Base-by-base conservation (phyloP, 805 yeast genomes). In the Candida parachauliodes region DNA sequence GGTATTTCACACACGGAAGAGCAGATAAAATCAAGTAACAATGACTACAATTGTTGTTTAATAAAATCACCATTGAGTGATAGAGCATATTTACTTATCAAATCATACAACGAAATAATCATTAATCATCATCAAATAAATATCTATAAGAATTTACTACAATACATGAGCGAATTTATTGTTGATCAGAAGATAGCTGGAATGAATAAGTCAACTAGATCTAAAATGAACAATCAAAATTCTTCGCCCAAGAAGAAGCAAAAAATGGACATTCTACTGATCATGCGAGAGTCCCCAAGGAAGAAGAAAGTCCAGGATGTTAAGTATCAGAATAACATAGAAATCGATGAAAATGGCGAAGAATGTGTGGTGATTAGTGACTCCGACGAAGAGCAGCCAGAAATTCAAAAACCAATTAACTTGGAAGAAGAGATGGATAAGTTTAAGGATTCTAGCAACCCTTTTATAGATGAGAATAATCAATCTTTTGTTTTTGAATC, bases 1-100 rank as follows among this genome's bases (percentile, higher is more conserved):
- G 55, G 54, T 2, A 40, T 59, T 12, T 43, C 41, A 2, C 46
- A 56, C 7, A 37, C 52, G 5, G 43, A 48, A 5, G 56, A 51
- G 27, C 53, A 49, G 31, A 45, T 51, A 39, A 42, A 42, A 22
- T 44, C 42, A n/a, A 43, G 48, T 17, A 47, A 47, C 29, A 41
- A 31, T 12, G 54, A 48, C 27, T 57, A 58, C 44, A 47, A 51
- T 19, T 22, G 38, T 5, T 23, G 44, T 8, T 30, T 52, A 7
- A 35, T 40, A 35, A 59, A 54, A 26, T 34, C 50, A 15, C 36
- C 57, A 18, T 45, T 60, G 18, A 51, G 39, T 29, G 45, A 44
- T 16, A 36, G 66, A 29, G 23, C 37, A 10, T 26, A 9, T 17
- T 14, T 19, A 20, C 14, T 34, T 8, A 25, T 34, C 17, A 32